Evolutionary conservation across 768 basidiomycete species (phyloP).

Genomic region (Suillus spraguei): DNA sequence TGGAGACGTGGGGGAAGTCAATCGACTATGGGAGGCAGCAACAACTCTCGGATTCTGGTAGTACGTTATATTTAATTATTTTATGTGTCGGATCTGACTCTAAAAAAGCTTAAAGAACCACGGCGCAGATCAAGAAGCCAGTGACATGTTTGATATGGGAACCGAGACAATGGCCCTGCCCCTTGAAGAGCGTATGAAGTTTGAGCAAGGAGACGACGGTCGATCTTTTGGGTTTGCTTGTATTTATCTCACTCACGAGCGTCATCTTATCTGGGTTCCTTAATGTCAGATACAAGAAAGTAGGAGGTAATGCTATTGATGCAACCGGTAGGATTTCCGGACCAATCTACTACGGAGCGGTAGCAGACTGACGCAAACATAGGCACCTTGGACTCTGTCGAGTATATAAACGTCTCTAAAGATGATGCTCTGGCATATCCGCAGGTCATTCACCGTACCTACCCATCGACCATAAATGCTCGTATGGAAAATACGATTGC

Average conservation of each 20-base stretch:
- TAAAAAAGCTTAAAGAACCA: slow-evolving; percentile 44
- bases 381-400: slow-evolving; percentile 44
- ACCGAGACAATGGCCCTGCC: slow-evolving; percentile 42
- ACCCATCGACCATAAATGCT: slow-evolving; percentile 54
- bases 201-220: slow-evolving; percentile 44
- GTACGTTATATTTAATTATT: slow-evolving; percentile 33
- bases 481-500: slow-evolving; percentile 50
- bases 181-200: slow-evolving; percentile 43
- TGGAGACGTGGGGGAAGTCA: slow-evolving; percentile 39
- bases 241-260: not conserved
- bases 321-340: slow-evolving; percentile 41
- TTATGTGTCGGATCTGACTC: not conserved
- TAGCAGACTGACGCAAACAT: not conserved
- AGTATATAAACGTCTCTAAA: slow-evolving; percentile 69
- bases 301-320: slow-evolving; percentile 64
- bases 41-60: slow-evolving; percentile 57
- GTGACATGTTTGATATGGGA: slow-evolving; percentile 46
- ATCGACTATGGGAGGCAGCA: slow-evolving; percentile 50
- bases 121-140: slow-evolving; percentile 37
- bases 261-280: not conserved
- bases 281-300: slow-evolving; percentile 53
- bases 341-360: not conserved
- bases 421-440: slow-evolving; percentile 72
- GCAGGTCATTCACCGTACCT: slow-evolving; percentile 49
- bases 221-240: slow-evolving; percentile 38